Evolutionary conservation across 164 flowering plant genomes (phyloP), one percentile per base, ranked within the genome.

Genomic region (Kalanchoe fedtschenkoi): DNA sequence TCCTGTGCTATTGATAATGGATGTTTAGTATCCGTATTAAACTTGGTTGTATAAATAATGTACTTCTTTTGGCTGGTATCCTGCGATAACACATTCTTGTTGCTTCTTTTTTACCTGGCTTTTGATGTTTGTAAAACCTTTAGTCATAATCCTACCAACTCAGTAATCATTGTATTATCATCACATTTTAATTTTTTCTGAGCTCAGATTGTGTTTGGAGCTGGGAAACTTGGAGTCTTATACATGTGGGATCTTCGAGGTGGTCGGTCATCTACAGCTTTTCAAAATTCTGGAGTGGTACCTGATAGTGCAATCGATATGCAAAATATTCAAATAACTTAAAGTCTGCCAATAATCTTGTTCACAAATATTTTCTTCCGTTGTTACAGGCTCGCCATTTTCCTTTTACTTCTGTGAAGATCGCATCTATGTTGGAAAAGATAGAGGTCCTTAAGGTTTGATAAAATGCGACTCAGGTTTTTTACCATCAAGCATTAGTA

Each of bases 211-310:
- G 70, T 93, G 64, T 88, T 76, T 79, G 97, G 90, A 44, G 90
- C 96, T 71, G 80, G 86, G 59, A 79, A 78, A 69, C 68, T 81
- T 67, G 99, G 99, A 24, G 72, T 66, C 33, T 63, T 93, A 63
- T 74, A 82, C 67, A 74, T 78, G 60, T 93, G 99, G 99, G 99
- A 93, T 81, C 79, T 90, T 60, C 97, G 96, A 72, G 97, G 97
- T 28, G 99, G 97, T 66, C 83, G 80, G 78, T 63, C 83, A 21
- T 66, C 86, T 65, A 62, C 71, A 62, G 87, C 88, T 66, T 87
- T 87, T 71, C 86, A 76, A 62, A 79, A 75, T 69, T 76, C 78
- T 72, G 90, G 78, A 69, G 89, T 80, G 90, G 99, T 88, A 58
- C 26, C 24, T 58, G 21, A 34, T 34, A 34, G 30, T 34, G 16